Base-by-base conservation (phyloP, 495 filamentous ascomycete species). In the Clohesyomyces aquaticus region DNA sequence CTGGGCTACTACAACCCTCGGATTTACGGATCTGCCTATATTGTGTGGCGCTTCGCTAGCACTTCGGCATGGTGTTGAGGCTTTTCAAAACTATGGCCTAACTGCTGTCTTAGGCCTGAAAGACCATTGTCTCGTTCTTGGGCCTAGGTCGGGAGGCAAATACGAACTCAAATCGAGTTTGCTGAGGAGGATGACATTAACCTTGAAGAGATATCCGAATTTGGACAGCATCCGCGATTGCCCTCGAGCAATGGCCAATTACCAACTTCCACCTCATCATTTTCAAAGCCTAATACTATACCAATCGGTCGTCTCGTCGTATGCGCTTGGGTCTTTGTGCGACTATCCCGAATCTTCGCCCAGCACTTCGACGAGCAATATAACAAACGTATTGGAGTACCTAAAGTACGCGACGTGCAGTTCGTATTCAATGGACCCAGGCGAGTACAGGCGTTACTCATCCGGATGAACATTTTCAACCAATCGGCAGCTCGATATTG, bases 281-380 rank as follows among this genome's bases (percentile, higher is more conserved):
- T 6, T 38, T n/a, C 48, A 22, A 51, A 51, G 22, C n/a, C 22
- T 8, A 51, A 6, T 38, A 14, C 32, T 14, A n/a, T n/a, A n/a
- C n/a, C n/a, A n/a, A n/a, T n/a, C n/a, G n/a, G n/a, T n/a, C n/a
- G n/a, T n/a, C n/a, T n/a, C n/a, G n/a, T n/a, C n/a, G n/a, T n/a
- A n/a, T n/a, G n/a, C 14, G 32, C 14, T 38, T 14, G 32, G 6
- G 32, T 38, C 32, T 38, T 38, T 52, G 43, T 51, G 28, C 25
- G 42, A 58, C 53, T 51, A 51, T 45, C 61, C 53, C 11, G 23
- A 29, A 35, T 12, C 38, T n/a, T n/a, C 23, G 21, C 32, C 19
- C 25, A 27, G 22, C 38, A n/a, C 21, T 32, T 65, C 55, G 48
- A 55, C 21, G 55, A 54, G 49, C 55, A 65, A 65, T 65, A 59